Evolutionary conservation across 2,329 filamentous ascomycete species (phyloP).

Genomic region (Aspergillus sp.): DNA sequence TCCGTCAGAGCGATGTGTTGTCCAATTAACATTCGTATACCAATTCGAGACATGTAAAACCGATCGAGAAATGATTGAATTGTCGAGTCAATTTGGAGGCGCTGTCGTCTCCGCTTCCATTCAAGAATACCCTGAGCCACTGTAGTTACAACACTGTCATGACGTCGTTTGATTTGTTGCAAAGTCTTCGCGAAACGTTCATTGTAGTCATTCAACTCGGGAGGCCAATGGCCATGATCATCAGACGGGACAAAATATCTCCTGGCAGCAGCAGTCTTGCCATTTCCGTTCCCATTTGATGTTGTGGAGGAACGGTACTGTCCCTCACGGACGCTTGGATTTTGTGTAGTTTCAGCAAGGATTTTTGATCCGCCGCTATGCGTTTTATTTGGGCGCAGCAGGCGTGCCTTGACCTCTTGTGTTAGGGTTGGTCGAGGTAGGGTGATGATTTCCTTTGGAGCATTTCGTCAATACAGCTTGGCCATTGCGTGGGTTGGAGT

Average conservation of each 20-base stretch:
- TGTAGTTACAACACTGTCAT: conserved; percentile 96
- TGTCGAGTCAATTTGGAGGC: conserved; percentile 97
- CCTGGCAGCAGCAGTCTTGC: conserved; percentile 52
- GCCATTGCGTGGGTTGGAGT: conserved; percentile 8
- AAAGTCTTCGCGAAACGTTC: conserved; percentile 83
- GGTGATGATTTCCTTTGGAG: conserved; percentile 77
- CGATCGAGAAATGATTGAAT: conserved; percentile 97
- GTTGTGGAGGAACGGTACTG: conserved; percentile 64
- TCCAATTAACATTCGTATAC: conserved; percentile 97
- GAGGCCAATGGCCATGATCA: conserved; percentile 85
- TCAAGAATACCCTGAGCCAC: conserved; percentile 97
- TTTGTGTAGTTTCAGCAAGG: conserved; percentile 79
- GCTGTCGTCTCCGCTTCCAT: conserved; percentile 93
- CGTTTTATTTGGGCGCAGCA: conserved; percentile 57
- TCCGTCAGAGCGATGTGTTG: conserved; percentile 97
- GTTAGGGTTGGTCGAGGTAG: conserved; percentile 75
- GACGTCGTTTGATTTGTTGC: conserved; percentile 90
- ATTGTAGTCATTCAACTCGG: conserved; percentile 93
- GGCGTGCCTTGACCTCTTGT: conserved; percentile 72
- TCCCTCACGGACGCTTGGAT: conserved; percentile 82
- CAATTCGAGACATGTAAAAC: conserved; percentile 99
- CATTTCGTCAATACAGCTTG: conserved; percentile 21
- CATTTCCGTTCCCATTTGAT: conserved; percentile 50
- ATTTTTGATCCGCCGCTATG: conserved; percentile 63
- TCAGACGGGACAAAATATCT: conserved; percentile 93